Base-by-base conservation (phyloP, 2,329 filamentous ascomycete genomes). In the Hypoxylon sp. region DNA sequence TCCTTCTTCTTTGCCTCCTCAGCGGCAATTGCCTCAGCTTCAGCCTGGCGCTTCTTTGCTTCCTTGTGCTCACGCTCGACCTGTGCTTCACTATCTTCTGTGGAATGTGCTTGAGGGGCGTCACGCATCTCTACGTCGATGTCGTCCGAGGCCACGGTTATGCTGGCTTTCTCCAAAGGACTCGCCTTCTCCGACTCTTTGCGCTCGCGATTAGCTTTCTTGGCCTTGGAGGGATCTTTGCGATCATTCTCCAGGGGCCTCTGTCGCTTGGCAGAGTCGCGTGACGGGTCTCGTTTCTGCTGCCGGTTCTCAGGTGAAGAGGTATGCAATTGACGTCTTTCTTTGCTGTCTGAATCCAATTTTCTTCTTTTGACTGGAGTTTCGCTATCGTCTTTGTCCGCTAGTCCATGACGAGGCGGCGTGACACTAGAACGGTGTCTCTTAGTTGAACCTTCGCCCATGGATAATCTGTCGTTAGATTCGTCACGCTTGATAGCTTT, bases 401-500 rank as follows among this genome's bases (percentile, higher is more conserved):
- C 79, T 19, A 82, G 80, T 63, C 81, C 84, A n/a, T 81, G 80
- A 29, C 80, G 78, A 27, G 88, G 85, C 1, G 88, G 87, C 0
- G 88, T 89, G 52, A 84, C 81, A 69, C 88, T 90, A 29, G 82
- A 81, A 27, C 88, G 82, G 70, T 86, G 85, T 43, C 88, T 81
- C 75, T 90, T 90, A n/a, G 80, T 75, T 5, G 85, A 78, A 55
- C 78, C 79, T 25, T 89, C 87, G 12, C 82, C 81, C 6, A 83
- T 79, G 7, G 82, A 82, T 11, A 84, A 75, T 29, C 83, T 80
- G 64, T 90, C 88, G 55, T 83, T 83, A 2, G 87, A 87, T 67
- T 88, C 86, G 65, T 90, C 87, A 61, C 87, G 81, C 73, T 88
- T 90, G 11, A 89, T 75, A 16, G 86, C 84, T 71, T 89, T 88